Base-by-base conservation (phyloP, 2,329 filamentous ascomycete species). In the Penicillium sp. region DNA sequence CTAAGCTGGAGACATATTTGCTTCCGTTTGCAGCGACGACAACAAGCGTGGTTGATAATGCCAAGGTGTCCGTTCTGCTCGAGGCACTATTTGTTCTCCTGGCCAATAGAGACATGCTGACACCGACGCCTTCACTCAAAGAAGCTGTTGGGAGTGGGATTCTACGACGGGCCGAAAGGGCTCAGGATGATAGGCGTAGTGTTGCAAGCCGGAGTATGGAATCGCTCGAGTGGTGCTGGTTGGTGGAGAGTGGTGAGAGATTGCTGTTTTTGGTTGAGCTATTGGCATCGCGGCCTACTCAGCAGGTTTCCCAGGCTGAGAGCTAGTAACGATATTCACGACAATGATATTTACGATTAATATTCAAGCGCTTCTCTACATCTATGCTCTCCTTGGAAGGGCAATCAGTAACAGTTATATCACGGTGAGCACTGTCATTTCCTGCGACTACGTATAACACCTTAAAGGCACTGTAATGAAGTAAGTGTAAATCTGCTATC, bases 61-160 rank as follows among this genome's bases (percentile, higher is more conserved):
- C 84, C 25, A 87, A 87, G 65, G 75, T 91, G 32, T 84, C 84
- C 1, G 69, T 91, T 8, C 67, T 87, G 27, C 71, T 89, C 0
- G 88, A 92, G 69, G 76, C 76, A 1, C 68, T 89, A 43, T 61
- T 88, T 27, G 76, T 83, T 40, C 70, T 83, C 6, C 67, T 83
- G 25, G 70, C 66, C 10, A 64, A 62, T 12, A 61, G 62, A 28
- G 64, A 66, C 1, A 57, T 65, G 58, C 37, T 73, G 63, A 52
- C 51, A 20, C 45, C 69, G 54, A 71, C 60, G 3, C 60, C 61
- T 1, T 56, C 55, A 5, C 55, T 85, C 13, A 68, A 69, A 32
- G 47, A 64, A 0, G 76, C 78, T 0, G 70, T 81, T n/a, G 70
- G 79, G 51, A 52, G 60, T 15, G 84, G 83, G 0, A 80, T 84